A percentile compares a stretch with the other conserved stretches of the same genome.
Evolutionary conservation across 2,329 filamentous ascomycete species (phyloP).

Genomic region (Fusarium subtropicale): DNA sequence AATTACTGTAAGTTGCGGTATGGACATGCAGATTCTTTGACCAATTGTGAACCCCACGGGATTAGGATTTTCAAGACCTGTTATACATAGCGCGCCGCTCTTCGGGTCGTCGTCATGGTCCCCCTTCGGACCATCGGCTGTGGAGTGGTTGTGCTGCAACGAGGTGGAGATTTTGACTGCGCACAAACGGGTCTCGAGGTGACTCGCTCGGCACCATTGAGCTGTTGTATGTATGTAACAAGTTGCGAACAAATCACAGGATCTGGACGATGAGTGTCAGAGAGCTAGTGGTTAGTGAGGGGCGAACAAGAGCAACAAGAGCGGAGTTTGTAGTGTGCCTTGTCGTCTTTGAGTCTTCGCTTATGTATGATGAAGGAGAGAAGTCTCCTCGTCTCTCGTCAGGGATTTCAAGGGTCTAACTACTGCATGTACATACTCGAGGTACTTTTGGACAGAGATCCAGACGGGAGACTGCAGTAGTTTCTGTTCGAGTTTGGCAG

Average conservation of each 20-base stretch:
- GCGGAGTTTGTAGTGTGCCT: not conserved
- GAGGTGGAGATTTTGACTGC: slow-evolving; percentile 35
- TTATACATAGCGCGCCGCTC: slow-evolving; percentile 37
- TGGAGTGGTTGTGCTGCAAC: slow-evolving; percentile 30
- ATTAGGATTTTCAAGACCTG: slow-evolving; percentile 2
- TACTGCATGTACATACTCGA: not conserved
- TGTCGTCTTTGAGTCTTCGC: not conserved
- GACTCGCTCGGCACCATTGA: slow-evolving; percentile 17
- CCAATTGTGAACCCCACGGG: slow-evolving; percentile 28
- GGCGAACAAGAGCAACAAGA: not conserved
- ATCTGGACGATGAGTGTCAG: slow-evolving; percentile 1
- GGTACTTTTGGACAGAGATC: slow-evolving; percentile 6
- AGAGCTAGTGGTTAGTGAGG: slow-evolving; percentile 11
- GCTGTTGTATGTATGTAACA: not conserved
- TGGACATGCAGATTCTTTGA: slow-evolving; percentile 32
- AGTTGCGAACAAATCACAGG: slow-evolving; percentile 38
- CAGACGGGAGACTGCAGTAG: slow-evolving; percentile 20
- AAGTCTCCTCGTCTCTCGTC: slow-evolving; percentile 3
- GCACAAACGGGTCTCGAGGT: slow-evolving; percentile 22
- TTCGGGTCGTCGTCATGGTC: slow-evolving; percentile 47
- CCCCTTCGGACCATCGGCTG: slow-evolving; percentile 46
- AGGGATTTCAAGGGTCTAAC: not conserved
- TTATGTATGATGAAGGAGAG: not conserved
- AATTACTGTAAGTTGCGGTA: slow-evolving; percentile 17
- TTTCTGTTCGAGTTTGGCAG: slow-evolving; percentile 4